These are phyloP conservation scores for Amylocarpus encephaloides DNA, from an alignment of 2,329 filamentous ascomycete species.

Conservation along the genomic window DNA sequence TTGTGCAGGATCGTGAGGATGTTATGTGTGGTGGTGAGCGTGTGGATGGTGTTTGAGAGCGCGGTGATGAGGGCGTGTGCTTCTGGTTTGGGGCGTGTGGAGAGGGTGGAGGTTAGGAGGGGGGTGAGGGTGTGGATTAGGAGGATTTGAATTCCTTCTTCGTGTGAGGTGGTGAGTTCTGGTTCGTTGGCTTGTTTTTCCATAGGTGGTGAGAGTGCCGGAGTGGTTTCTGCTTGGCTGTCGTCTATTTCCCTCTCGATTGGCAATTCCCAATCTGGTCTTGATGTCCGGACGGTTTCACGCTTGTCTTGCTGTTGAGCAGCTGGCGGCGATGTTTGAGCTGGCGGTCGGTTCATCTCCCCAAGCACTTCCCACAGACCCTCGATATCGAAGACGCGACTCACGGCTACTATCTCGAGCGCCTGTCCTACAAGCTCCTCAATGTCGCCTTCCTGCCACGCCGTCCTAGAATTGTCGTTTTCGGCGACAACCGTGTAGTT, in stretches of 20 bases:
- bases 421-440: constrained; percentile 8
- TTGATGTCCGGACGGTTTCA: too few relatives aligned
- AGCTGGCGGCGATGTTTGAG: neutral
- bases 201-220: neutral
- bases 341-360: constrained; percentile 35
- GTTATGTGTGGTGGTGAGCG: constrained; percentile 38
- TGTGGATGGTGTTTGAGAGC: constrained; percentile 42
- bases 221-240: neutral
- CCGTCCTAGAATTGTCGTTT: neutral
- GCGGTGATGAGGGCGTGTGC: constrained; percentile 44
- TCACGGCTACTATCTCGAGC: constrained; percentile 47
- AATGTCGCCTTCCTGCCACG: neutral
- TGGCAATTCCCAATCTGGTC: neutral
- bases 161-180: neutral
- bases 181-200: neutral
- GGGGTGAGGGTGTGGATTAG: constrained; percentile 6
- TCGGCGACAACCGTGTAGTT: neutral
- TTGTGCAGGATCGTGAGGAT: constrained; percentile 52
- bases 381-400: constrained; percentile 52
- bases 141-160: constrained; percentile 1
- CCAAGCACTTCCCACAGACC: constrained; percentile 51
- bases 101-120: constrained; percentile 36
- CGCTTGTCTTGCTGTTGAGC: too few relatives aligned
- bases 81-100: constrained; percentile 32
- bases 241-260: neutral